Percentiles rank a stretch among this genome's conserved stretches.
phyloP scores from a whole-genome alignment of 176 grass and related monocot species.

The Eragrostis curvula region DNA sequence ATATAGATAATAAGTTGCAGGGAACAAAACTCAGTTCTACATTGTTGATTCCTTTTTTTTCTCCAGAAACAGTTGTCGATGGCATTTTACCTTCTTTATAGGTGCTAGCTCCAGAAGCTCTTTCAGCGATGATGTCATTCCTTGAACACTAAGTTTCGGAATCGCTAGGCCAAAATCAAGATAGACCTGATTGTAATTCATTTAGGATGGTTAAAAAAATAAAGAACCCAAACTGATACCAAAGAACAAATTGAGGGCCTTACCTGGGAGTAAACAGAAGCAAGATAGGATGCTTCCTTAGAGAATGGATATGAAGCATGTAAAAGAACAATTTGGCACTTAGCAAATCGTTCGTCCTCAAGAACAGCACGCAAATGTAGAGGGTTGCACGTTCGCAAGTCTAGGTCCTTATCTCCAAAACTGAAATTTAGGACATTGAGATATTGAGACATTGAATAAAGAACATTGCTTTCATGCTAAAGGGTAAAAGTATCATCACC shows the following conservation, averaged over 20 bases:
- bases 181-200: constrained; percentile 66
- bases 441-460: constrained; percentile 29
- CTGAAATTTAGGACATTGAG: constrained; percentile 62
- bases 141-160: constrained; percentile 97
- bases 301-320: constrained; percentile 99
- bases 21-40: constrained; percentile 1
- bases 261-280: constrained; percentile 98
- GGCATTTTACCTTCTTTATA: constrained; percentile 74
- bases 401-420: constrained; percentile 94
- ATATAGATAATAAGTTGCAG: neutral
- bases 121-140: constrained; percentile 84
- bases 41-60: neutral
- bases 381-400: constrained; percentile 88
- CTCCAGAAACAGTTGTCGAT: constrained; percentile 26
- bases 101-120: constrained; percentile 91
- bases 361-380: constrained; percentile 84
- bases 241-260: constrained; percentile 10
- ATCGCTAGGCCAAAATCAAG: constrained; percentile 98
- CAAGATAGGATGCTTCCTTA: constrained; percentile 98
- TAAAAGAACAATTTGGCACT: constrained; percentile 88
- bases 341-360: constrained; percentile 79
- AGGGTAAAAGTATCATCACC: constrained; percentile 59
- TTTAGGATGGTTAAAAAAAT: constrained; percentile 32
- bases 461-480: constrained; percentile 13
- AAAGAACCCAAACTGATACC: constrained; percentile 7